phyloP scores from a whole-genome alignment of 1,284 basidiomycete genomes.

The Anthracocystis walkeri region DNA sequence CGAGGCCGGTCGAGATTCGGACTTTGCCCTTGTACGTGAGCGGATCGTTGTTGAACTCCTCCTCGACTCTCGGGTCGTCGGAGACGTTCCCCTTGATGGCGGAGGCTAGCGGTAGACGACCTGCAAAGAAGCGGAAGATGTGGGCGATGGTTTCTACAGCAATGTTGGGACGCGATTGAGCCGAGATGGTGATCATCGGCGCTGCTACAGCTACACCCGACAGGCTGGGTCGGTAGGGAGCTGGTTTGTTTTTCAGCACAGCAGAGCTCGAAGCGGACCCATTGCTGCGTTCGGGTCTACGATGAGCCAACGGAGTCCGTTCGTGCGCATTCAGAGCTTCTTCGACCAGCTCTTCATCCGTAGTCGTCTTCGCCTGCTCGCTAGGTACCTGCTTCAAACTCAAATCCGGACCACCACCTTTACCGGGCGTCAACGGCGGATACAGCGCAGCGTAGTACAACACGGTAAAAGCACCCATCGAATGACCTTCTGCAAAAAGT shows the following conservation, averaged over 20 bases:
- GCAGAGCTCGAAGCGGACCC: slow-evolving; percentile 12
- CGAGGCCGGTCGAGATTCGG: slow-evolving; percentile 72
- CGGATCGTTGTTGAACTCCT: slow-evolving; percentile 65
- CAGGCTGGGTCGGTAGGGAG: slow-evolving; percentile 46
- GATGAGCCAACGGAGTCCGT: slow-evolving; percentile 25
- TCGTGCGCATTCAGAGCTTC: slow-evolving; percentile 38
- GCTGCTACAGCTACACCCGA: slow-evolving; percentile 71
- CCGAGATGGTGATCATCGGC: slow-evolving; percentile 71
- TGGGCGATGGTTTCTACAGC: slow-evolving; percentile 70
- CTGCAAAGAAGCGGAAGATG: slow-evolving; percentile 70
- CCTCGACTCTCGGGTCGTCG: slow-evolving; percentile 72
- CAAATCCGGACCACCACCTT: slow-evolving; percentile 44
- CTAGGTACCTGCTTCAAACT: slow-evolving; percentile 38
- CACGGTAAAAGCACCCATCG: slow-evolving; percentile 71
- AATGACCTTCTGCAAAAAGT: slow-evolving; percentile 70
- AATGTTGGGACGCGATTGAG: slow-evolving; percentile 69
- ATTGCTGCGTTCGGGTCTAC: slow-evolving; percentile 13
- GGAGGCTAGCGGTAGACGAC: slow-evolving; percentile 71
- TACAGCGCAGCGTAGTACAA: slow-evolving; percentile 67
- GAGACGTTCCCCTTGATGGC: slow-evolving; percentile 72
- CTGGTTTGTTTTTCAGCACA: slow-evolving; percentile 22
- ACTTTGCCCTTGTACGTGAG: slow-evolving; percentile 72
- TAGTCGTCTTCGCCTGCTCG: slow-evolving; percentile 30
- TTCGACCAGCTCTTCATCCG: slow-evolving; percentile 31
- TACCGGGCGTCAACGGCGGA: slow-evolving; percentile 48